Conservation (phyloP, 768 basidiomycete species). For the Leccinum subtestaceum region DNA sequence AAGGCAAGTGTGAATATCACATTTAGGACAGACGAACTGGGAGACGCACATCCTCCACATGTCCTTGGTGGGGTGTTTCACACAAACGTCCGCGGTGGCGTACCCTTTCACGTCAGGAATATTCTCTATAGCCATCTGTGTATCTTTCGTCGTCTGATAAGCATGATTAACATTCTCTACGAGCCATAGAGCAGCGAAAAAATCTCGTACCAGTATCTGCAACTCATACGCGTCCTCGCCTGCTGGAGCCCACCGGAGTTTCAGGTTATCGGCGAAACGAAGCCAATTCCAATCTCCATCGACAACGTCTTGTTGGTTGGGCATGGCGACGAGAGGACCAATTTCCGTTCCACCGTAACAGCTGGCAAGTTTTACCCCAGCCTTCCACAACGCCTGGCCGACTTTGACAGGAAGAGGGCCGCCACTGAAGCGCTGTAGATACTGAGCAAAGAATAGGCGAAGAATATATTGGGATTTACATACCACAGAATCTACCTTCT, state of each 20-base stretch:
- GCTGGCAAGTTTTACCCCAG: slow-evolving; percentile 33
- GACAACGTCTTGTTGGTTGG: slow-evolving; percentile 12
- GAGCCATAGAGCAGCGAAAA: not conserved
- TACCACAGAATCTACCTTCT: slow-evolving; percentile 30
- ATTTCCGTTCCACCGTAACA: slow-evolving; percentile 39
- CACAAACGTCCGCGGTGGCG: slow-evolving; percentile 43
- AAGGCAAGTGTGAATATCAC: not conserved
- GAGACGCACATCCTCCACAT: slow-evolving; percentile 34
- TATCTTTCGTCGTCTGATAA: not conserved
- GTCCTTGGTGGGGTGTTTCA: slow-evolving; percentile 43
- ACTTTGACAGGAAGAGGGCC: slow-evolving; percentile 35
- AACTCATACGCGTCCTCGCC: slow-evolving; percentile 36
- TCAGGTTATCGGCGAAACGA: slow-evolving; percentile 20
- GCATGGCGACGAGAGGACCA: slow-evolving; percentile 6
- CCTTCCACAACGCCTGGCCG: slow-evolving; percentile 33
- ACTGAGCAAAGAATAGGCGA: too few relatives aligned
- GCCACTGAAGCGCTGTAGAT: slow-evolving; percentile 29
- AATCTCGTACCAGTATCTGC: slow-evolving; percentile 34
- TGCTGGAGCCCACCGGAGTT: slow-evolving; percentile 31
- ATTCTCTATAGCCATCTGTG: slow-evolving; percentile 30
- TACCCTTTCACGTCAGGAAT: slow-evolving; percentile 39
- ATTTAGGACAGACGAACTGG: not conserved
- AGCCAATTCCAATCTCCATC: slow-evolving; percentile 38
- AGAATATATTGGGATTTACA: slow-evolving; percentile 3
- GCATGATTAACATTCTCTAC: not conserved